phyloP scores from a whole-genome alignment of 2,329 filamentous ascomycete species.

The Dactylellina leptospora region DNA sequence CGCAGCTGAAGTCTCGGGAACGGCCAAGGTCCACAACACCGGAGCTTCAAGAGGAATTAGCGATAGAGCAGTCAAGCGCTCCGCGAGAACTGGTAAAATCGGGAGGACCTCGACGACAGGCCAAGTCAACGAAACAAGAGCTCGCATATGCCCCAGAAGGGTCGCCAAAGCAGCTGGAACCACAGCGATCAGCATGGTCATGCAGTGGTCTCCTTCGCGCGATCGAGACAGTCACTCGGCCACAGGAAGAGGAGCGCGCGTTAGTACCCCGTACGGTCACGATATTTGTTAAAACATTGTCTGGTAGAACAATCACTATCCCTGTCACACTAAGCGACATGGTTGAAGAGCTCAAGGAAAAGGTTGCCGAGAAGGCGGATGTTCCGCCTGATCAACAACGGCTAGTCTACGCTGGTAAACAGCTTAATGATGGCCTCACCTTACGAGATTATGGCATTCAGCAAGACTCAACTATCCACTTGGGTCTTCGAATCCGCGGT shows the following conservation, averaged over 20 bases:
- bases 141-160: not conserved
- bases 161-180: too few species aligned
- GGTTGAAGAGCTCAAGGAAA: slow-evolving; percentile 3
- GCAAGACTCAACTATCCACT: slow-evolving; percentile 86
- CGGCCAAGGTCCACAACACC: too few species aligned
- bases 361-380: slow-evolving; percentile 13
- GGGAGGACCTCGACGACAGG: not conserved
- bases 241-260: too few species aligned
- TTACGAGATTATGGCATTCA: slow-evolving; percentile 95
- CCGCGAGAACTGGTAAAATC: not conserved
- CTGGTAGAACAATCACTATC: slow-evolving; percentile 18
- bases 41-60: too few species aligned
- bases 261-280: not conserved
- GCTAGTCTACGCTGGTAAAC: slow-evolving; percentile 19
- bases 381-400: slow-evolving; percentile 15
- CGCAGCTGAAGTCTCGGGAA: too few species aligned
- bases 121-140: not conserved
- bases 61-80: too few species aligned
- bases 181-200: too few species aligned
- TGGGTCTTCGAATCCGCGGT: slow-evolving; percentile 86
- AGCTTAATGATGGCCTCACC: slow-evolving; percentile 59
- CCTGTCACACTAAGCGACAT: slow-evolving; percentile 3
- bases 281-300: slow-evolving; percentile 22
- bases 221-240: too few species aligned
- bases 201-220: too few species aligned